Evolutionary conservation across 2,329 filamentous ascomycete genomes (phyloP).

Genomic region (Penicillium sp.): DNA sequence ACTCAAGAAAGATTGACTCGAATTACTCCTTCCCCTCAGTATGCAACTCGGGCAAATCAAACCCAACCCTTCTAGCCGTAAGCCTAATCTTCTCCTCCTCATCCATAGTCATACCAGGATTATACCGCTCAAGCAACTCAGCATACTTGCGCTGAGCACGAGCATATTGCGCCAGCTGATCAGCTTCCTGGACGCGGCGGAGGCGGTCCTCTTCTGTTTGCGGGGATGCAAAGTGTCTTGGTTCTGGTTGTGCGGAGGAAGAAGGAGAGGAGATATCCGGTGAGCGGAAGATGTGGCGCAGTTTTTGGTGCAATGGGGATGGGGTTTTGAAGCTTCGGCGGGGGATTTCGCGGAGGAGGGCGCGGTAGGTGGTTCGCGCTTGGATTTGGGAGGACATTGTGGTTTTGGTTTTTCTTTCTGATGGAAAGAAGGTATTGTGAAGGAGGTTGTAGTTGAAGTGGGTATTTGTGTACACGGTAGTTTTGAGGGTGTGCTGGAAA

Average conservation of each 20-base stretch:
- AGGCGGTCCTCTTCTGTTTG: constrained; percentile 18
- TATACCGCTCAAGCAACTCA: constrained; percentile 82
- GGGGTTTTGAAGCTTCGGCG: constrained; percentile 60
- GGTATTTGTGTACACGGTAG: not conserved
- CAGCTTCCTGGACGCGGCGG: constrained; percentile 52
- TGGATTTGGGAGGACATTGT: constrained; percentile 33
- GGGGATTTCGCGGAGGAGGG: constrained; percentile 83
- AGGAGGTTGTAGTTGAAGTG: not conserved
- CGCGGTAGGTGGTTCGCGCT: constrained; percentile 76
- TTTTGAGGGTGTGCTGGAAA: not conserved
- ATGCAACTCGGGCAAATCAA: constrained; percentile 67
- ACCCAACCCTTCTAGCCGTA: constrained; percentile 81
- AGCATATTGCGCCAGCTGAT: constrained; percentile 76
- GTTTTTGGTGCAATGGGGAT: constrained; percentile 65
- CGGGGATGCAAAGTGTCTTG: constrained; percentile 15
- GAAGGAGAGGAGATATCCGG: constrained; percentile 20
- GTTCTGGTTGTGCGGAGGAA: constrained; percentile 15
- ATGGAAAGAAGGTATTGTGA: not conserved
- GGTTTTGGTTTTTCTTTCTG: not conserved
- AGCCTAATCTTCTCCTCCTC: constrained; percentile 77
- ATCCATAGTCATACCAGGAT: constrained; percentile 84
- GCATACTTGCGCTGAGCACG: constrained; percentile 81
- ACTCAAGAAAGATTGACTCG: not conserved
- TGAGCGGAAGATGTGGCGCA: constrained; percentile 61
- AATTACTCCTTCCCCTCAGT: constrained; percentile 41